Base-by-base conservation (phyloP, 257 asterid genomes). In the Prunella vulgaris region DNA sequence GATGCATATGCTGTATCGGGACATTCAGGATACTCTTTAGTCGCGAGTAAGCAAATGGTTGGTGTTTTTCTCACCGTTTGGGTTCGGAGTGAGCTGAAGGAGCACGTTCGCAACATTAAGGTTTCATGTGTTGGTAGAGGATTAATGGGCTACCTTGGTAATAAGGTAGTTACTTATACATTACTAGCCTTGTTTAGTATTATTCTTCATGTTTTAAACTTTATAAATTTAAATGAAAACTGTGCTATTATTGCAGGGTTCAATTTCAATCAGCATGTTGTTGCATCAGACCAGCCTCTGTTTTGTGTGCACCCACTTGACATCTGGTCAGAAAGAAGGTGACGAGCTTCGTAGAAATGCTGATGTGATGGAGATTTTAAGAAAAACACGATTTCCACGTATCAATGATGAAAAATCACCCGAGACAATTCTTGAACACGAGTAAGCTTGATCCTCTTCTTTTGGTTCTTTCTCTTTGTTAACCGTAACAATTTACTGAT, bases 1-100 rank as follows among this genome's bases (percentile, higher is more conserved):
- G 90, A 88, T 46, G 82, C 85, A 8, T 64, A 72, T 54, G 69
- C 72, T 54, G 46, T 62, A 70, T 81, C 82, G 0, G 82, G 79
- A 28, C 77, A 71, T 48, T 78, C 90, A n/a, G 77, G 86, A 68
- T 92, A 92, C 79, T 81, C 93, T 60, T 77, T 90, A 49, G 91
- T 92, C 1, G 86, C 95, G n/a, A 89, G 92, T 37, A 92, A 92
- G 74, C 97, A 92, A 82, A 92, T 92, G 98, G 98, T 92, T 42
- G 98, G 98, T 28, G 70, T 92, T 77, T 92, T 85, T 77, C 95
- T 92, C 60, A 89, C 95, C 0, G 84, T 92, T 21, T 92, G 98
- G 98, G 95, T 92, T 17, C 81, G 91, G 56, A 79, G 88, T 46
- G 97, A 92, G 70, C 77, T 87, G 72, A 88, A 87, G 76, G 97